Evolutionary conservation across 331 rosid genomes (phyloP).

Genomic region (Malus hybrid): DNA sequence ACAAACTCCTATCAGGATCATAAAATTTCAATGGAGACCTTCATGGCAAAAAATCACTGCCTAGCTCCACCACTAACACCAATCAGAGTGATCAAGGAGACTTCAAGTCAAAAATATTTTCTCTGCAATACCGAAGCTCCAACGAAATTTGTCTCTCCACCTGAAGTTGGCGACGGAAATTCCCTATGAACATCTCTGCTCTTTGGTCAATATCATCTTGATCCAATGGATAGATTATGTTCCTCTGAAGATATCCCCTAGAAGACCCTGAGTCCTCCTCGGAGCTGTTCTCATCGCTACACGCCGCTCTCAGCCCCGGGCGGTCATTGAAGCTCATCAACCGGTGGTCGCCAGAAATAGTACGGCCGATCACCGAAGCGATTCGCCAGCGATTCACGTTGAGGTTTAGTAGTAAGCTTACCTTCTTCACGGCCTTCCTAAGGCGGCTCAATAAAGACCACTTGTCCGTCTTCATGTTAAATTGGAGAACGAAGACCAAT

Average conservation of each 20-base stretch:
- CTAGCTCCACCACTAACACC: background rate
- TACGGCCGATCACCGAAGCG: slow-evolving; percentile 32
- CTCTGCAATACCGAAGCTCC: slow-evolving; percentile 45
- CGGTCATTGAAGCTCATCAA: slow-evolving; percentile 47
- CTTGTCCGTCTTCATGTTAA: background rate
- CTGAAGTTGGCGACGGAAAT: slow-evolving; percentile 59
- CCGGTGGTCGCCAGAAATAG: slow-evolving; percentile 15
- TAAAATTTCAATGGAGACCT: background rate
- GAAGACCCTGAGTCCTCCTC: slow-evolving; percentile 20
- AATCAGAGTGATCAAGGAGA: slow-evolving; percentile 7
- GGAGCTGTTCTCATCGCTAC: slow-evolving; percentile 14
- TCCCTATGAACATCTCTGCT: slow-evolving; percentile 63
- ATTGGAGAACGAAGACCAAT: background rate
- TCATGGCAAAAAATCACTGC: background rate
- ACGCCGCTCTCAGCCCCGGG: slow-evolving; percentile 21
- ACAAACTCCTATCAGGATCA: background rate
- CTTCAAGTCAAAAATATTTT: slow-evolving; percentile 25
- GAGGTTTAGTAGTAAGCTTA: slow-evolving; percentile 44
- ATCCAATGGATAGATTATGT: slow-evolving; percentile 45
- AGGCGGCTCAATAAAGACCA: slow-evolving; percentile 40
- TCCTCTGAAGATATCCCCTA: slow-evolving; percentile 42
- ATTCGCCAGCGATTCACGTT: slow-evolving; percentile 45
- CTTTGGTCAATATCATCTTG: slow-evolving; percentile 59
- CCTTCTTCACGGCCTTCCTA: slow-evolving; percentile 48
- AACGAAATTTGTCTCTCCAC: slow-evolving; percentile 71